Conservation (phyloP, 352 stramenopile species). For the Globisporangium parvum region DNA sequence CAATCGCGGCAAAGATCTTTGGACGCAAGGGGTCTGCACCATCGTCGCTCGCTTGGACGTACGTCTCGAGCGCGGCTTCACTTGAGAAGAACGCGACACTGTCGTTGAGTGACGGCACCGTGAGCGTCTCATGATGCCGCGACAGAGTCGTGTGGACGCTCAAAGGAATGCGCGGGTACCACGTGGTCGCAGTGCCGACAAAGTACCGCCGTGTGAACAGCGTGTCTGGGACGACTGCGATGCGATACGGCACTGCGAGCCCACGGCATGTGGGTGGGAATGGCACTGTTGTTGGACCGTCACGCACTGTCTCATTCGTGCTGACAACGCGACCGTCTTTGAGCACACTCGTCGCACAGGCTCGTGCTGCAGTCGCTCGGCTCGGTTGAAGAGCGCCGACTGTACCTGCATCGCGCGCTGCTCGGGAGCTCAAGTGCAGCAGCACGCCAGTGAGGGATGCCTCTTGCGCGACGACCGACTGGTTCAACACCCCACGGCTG, state of each 20-base stretch:
- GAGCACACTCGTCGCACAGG: conserved; percentile 5
- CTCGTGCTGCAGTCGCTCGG: too few species aligned
- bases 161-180: conserved; percentile 25
- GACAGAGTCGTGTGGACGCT: not conserved
- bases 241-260: conserved; percentile 15
- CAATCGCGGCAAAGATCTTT: conserved; percentile 40
- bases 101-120: conserved; percentile 31
- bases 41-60: conserved; percentile 28
- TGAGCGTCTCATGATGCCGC: conserved; percentile 3
- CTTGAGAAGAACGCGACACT: conserved; percentile 32
- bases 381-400: too few species aligned
- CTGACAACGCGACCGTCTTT: not conserved
- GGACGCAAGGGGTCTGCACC: conserved; percentile 19
- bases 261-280: conserved; percentile 11
- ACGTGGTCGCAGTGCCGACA: conserved; percentile 24
- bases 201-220: conserved; percentile 43
- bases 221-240: conserved; percentile 24
- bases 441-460: conserved; percentile 1
- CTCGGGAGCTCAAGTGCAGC: conserved; percentile 1
- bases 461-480: conserved; percentile 2
- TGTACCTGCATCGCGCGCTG: not conserved
- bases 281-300: not conserved
- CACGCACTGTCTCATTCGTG: not conserved
- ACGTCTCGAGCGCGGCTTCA: conserved; percentile 25
- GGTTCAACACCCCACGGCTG: not conserved